Evolutionary conservation across 208 protist genomes (phyloP).

Genomic region (Endotrypanum monterogeii): DNA sequence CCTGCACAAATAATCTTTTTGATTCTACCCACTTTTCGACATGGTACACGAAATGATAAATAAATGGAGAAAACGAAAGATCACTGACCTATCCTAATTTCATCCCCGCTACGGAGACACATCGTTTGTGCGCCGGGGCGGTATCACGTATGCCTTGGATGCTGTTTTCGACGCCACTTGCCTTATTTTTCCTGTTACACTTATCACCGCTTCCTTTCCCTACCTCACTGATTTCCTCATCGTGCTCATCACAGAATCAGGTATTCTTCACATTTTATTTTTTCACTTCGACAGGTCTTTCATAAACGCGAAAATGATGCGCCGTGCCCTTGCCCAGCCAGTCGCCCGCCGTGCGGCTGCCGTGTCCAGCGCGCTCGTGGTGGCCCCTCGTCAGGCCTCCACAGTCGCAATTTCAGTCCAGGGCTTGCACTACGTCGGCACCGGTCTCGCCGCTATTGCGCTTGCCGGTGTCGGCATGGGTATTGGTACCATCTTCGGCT

Average conservation of each 20-base stretch:
- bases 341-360: constrained; percentile 49
- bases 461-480: constrained; percentile 91
- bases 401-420: constrained; percentile 90
- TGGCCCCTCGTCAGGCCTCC: constrained; percentile 67
- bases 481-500: constrained; percentile 91
- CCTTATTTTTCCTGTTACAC: background rate
- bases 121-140: background rate
- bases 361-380: constrained; percentile 39
- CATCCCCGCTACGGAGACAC: background rate
- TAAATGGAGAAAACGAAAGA: background rate
- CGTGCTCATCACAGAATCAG: background rate
- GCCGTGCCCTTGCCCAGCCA: constrained; percentile 74
- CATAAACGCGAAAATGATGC: constrained; percentile 72
- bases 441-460: constrained; percentile 89
- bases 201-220: background rate
- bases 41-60: background rate
- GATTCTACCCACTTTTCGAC: background rate
- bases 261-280: constrained; percentile 5
- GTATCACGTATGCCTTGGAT: background rate
- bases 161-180: background rate
- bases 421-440: constrained; percentile 92
- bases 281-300: constrained; percentile 2
- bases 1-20: background rate
- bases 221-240: background rate
- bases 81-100: background rate